Conservation (phyloP, 1,284 basidiomycete genomes). For the Ceratobasidium sp. region DNA sequence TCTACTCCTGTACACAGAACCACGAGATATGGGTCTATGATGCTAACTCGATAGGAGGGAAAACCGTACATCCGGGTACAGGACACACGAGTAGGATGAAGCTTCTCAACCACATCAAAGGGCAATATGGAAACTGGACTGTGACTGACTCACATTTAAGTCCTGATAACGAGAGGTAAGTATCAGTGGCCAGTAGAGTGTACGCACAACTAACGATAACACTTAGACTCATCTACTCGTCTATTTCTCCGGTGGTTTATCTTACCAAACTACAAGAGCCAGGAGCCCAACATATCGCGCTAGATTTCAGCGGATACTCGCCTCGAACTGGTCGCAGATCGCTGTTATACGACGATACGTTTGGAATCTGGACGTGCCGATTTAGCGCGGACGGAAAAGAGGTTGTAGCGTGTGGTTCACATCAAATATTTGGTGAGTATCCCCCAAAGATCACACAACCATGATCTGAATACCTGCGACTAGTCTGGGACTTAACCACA, state of each 20-base stretch:
- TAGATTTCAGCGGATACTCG: slow-evolving; percentile 68
- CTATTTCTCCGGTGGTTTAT: slow-evolving; percentile 55
- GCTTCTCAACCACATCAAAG: slow-evolving; percentile 79
- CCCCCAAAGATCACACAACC: slow-evolving; percentile 7
- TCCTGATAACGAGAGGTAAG: slow-evolving; percentile 85
- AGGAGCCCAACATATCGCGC: slow-evolving; percentile 71
- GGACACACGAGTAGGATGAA: slow-evolving; percentile 68
- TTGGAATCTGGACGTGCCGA: slow-evolving; percentile 89
- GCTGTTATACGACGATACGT: slow-evolving; percentile 59
- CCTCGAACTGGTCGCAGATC: slow-evolving; percentile 45
- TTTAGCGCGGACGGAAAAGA: slow-evolving; percentile 97
- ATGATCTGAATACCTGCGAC: slow-evolving; percentile 21
- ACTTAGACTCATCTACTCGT: slow-evolving; percentile 87
- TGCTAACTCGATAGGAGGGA: slow-evolving; percentile 45
- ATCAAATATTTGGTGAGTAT: slow-evolving; percentile 67
- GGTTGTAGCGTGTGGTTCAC: slow-evolving; percentile 62
- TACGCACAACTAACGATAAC: neutral
- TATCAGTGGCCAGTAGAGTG: neutral
- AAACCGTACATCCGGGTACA: neutral
- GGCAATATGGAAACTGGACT: slow-evolving; percentile 81
- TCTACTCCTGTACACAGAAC: slow-evolving; percentile 82
- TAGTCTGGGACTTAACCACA: slow-evolving; percentile 90
- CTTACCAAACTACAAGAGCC: slow-evolving; percentile 81
- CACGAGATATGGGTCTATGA: slow-evolving; percentile 24
- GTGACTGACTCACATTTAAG: slow-evolving; percentile 94